Base-by-base conservation (phyloP, 192 early-diverging fungal species). In the Entomortierella chlamydospora region DNA sequence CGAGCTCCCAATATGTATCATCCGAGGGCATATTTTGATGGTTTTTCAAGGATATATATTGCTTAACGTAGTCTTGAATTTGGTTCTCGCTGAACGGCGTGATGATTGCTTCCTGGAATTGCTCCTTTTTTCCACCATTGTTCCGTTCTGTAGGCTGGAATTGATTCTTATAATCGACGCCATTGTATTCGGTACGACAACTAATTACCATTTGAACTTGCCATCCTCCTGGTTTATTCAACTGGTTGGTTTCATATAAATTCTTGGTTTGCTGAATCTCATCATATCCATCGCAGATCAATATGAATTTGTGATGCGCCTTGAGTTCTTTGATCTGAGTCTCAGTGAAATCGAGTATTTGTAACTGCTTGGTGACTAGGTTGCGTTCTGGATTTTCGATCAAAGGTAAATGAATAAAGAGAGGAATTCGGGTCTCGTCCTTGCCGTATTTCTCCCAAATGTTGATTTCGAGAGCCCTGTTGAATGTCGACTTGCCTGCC, bases 341-440 rank as follows among this genome's bases (percentile, higher is more conserved):
- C 34, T 37, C 34, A 7, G 20, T 33, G 10, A 28, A 65, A 55
- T 11, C 31, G 33, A 18, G n/a, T 11, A 15, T 34, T 1, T 53
- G 64, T n/a, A 67, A 54, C 0, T 57, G 41, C 22, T 67, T 67
- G 28, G 64, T 39, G 22, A 67, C 56, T 20, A 67, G 28, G 34
- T 67, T 53, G 3, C 20, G 28, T 18, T 67, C 64, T 20, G 64
- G 64, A 1, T 23, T 10, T n/a, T 65, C 53, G 41, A 67, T 67
- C 1, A 0, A 34, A 15, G 54, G 54, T 20, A 67, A 57, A 10
- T 11, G 41, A 18, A 67, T 57, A 9, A 57, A 29, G n/a, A 67
- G 39, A n/a, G 64, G 64, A 30, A 67, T 67, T 2, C 30, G 54
- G 15, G 25, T 39, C 1, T 25, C 34, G 0, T 17, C 12, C 26